phyloP scores from a whole-genome alignment of 495 filamentous ascomycete genomes.

The Aspergillus haitiensis region DNA sequence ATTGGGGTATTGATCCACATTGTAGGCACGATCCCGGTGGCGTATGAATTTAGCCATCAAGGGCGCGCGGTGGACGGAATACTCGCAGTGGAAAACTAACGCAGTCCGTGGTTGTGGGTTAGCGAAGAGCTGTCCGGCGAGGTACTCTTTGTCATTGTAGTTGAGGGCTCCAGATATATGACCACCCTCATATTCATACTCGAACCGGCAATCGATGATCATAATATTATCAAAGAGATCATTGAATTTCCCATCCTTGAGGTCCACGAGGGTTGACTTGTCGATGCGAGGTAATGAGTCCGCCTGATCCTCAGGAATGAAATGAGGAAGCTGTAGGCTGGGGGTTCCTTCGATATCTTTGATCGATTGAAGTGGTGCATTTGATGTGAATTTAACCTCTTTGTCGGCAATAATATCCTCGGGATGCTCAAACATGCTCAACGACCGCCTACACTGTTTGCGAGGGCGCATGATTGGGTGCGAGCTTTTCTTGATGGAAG shows the following conservation, averaged over 20 bases:
- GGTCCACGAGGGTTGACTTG: constrained; percentile 70
- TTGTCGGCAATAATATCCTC: constrained; percentile 79
- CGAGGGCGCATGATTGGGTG: constrained; percentile 74
- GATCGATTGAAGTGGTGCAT: constrained; percentile 63
- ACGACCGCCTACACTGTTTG: constrained; percentile 83
- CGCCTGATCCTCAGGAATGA: constrained; percentile 74
- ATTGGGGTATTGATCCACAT: constrained; percentile 78
- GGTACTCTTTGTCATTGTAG: constrained; percentile 88
- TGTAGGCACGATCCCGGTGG: constrained; percentile 77
- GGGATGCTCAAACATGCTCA: constrained; percentile 96
- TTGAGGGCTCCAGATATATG: constrained; percentile 93
- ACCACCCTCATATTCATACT: constrained; percentile 97
- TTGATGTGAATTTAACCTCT: constrained; percentile 54
- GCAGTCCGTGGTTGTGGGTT: constrained; percentile 67
- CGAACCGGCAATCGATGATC: constrained; percentile 95
- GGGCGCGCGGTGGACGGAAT: constrained; percentile 94
- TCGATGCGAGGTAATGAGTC: constrained; percentile 87
- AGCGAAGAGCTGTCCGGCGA: constrained; percentile 76
- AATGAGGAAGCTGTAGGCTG: constrained; percentile 76
- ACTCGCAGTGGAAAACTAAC: constrained; percentile 95
- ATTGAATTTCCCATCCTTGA: constrained; percentile 84
- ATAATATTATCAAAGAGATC: constrained; percentile 71
- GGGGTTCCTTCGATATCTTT: constrained; percentile 74
- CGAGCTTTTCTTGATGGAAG: constrained; percentile 67
- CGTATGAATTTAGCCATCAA: constrained; percentile 84